phyloP scores from a whole-genome alignment of 2,329 filamentous ascomycete genomes.

The Myriosclerotinia duriaeana region DNA sequence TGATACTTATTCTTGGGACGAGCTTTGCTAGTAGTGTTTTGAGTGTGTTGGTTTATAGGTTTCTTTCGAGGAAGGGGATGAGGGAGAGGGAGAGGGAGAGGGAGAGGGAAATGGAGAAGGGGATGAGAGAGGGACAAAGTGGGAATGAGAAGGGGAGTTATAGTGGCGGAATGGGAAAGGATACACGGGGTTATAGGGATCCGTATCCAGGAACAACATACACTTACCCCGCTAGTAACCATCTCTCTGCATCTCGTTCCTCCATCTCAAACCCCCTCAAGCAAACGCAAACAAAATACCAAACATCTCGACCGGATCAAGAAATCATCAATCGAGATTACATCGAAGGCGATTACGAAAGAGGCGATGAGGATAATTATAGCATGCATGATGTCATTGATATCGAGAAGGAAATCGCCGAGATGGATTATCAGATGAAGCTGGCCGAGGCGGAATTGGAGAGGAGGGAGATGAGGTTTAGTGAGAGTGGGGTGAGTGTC shows the following conservation, averaged over 20 bases:
- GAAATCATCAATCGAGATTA: constrained; percentile 1
- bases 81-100: not conserved
- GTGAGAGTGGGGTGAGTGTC: not conserved
- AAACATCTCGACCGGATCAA: not conserved
- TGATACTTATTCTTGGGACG: constrained; percentile 9
- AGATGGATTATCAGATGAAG: constrained; percentile 6
- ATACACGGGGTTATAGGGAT: not conserved
- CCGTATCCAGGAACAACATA: not conserved
- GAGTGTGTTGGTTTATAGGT: constrained; percentile 12
- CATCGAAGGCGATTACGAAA: not conserved
- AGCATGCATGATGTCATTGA: not conserved
- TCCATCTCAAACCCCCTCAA: not conserved
- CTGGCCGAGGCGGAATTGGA: constrained; percentile 5
- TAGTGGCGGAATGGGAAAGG: not conserved
- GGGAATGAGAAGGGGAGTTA: not conserved
- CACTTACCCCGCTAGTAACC: not conserved
- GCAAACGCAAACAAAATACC: not conserved
- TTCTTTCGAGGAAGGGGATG: not conserved
- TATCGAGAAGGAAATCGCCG: constrained; percentile 16
- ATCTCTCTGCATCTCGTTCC: not conserved
- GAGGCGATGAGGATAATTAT: constrained; percentile 3
- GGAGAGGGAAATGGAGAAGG: not conserved
- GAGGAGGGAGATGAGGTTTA: not conserved
- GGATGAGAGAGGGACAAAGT: not conserved
- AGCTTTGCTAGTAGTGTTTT: constrained; percentile 3